These are phyloP conservation scores for Taxawa tesnikishii DNA, from an alignment of 2,329 filamentous ascomycete genomes.

Conservation along the genomic window DNA sequence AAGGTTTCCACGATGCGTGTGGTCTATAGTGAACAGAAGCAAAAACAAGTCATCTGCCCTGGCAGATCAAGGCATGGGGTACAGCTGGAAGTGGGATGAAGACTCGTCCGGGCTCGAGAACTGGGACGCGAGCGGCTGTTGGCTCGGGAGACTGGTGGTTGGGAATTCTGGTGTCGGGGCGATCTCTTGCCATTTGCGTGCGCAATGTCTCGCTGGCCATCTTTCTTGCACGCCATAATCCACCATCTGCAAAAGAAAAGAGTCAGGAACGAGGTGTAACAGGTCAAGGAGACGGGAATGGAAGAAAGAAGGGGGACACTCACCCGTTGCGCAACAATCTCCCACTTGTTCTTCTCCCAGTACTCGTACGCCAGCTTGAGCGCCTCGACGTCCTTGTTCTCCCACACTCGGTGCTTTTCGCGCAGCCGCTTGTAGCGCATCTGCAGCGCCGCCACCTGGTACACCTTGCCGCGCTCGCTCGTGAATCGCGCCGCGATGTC, in stretches of 20 bases:
- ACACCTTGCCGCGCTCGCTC: slow-evolving; percentile 33
- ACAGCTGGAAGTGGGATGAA: no score
- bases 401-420: slow-evolving; percentile 39
- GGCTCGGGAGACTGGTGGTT: slow-evolving; percentile 9
- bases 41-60: no score
- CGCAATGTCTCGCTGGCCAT: slow-evolving; percentile 38
- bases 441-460: slow-evolving; percentile 37
- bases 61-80: no score
- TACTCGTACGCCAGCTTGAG: slow-evolving; percentile 38
- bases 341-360: slow-evolving; percentile 41
- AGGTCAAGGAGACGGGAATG: not conserved
- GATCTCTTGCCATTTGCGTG: slow-evolving; percentile 39
- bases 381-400: slow-evolving; percentile 36
- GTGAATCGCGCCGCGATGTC: slow-evolving; percentile 40
- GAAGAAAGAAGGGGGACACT: slow-evolving; percentile 4
- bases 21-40: no score
- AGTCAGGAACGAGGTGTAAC: not conserved
- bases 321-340: slow-evolving; percentile 41
- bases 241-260: slow-evolving; percentile 30
- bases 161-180: slow-evolving; percentile 15
- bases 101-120: slow-evolving; percentile 17
- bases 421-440: slow-evolving; percentile 42
- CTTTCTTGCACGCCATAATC: slow-evolving; percentile 37
- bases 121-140: slow-evolving; percentile 13
- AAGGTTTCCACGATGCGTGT: no score